Evolutionary conservation across 768 basidiomycete genomes (phyloP), one percentile per base, ranked within the genome.

Genomic region (Rhizopogon vulgaris): DNA sequence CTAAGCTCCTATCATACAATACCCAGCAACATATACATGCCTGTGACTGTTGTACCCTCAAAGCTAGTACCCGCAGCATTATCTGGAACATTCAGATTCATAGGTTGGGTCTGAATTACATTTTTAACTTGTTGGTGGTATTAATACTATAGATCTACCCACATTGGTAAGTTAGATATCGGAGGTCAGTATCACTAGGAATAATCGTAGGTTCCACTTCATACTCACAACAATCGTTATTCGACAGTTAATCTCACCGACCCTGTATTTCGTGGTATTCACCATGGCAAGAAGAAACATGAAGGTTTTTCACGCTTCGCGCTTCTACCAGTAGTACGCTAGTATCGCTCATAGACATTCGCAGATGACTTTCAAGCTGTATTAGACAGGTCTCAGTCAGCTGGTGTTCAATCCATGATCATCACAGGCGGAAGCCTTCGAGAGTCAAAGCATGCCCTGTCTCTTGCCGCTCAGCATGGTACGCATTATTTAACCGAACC

Each of bases 391-490:
- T 76, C 84, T 0, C 68, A 68, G 34, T 64, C 64, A 6, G 83
- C 83, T 3, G 85, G 86, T 0, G 80, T 91, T 14, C 75, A 76
- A 55, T 78, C 77, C 17, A 83, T 88, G 74, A 79, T 92, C 60
- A 78, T 93, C 42, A 91, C 90, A 1, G 89, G 90, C 0, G 83
- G 83, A 2, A 85, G 81, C 47, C 68, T 91, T 30, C 62, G 66
- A 5, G 88, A 90, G 59, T 85, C 84, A 8, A 67, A 68, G 52
- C 65, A 76, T 6, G 86, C 87, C 0, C 54, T 90, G 41, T 61
- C 67, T 30, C 69, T 92, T n/a, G 86, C 89, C 3, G 70, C 73
- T 49, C 61, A 80, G 59, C 71, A 79, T 54, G 72, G 85, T 82
- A 22, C 14, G 34, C 32, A 46, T 18, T 18, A 48, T 48, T 72